These are phyloP conservation scores for Leucocoprinus leucothites DNA, from an alignment of 768 basidiomycete species.

Conservation along the genomic window DNA sequence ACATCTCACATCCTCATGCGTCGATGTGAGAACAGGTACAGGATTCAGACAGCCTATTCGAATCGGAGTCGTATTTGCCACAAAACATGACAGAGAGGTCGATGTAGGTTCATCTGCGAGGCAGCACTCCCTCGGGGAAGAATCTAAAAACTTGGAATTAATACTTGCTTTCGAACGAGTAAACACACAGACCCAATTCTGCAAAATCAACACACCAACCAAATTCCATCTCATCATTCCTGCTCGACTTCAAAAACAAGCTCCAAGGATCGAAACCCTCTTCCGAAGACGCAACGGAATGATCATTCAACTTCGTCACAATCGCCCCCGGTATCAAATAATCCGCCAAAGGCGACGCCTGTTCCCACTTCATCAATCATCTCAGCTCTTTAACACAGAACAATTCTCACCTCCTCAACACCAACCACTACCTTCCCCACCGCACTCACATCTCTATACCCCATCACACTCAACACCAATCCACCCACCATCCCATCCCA, in stretches of 20 bases:
- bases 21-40: constrained; percentile 42
- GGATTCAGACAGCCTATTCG: constrained; percentile 54
- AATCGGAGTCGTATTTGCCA: constrained; percentile 18
- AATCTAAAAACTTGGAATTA: background rate
- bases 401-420: constrained; percentile 48
- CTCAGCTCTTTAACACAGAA: background rate
- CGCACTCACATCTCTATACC: constrained; percentile 51
- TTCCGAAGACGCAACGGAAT: constrained; percentile 30
- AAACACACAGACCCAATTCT: constrained; percentile 7
- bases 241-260: constrained; percentile 23
- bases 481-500: constrained; percentile 23
- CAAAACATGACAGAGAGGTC: constrained; percentile 41
- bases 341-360: constrained; percentile 61
- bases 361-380: background rate
- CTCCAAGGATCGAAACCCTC: constrained; percentile 6
- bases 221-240: background rate
- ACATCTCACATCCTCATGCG: constrained; percentile 37
- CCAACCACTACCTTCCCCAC: constrained; percentile 53
- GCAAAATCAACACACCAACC: constrained; percentile 15
- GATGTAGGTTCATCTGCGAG: constrained; percentile 13
- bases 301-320: constrained; percentile 67
- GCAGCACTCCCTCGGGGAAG: constrained; percentile 18
- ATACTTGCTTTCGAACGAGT: background rate
- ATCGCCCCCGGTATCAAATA: constrained; percentile 57
- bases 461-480: constrained; percentile 13